Evolutionary conservation across 192 early-diverging fungal species (phyloP), one percentile per base, ranked within the genome.

Genomic region (Lunasporangiospora selenospora): DNA sequence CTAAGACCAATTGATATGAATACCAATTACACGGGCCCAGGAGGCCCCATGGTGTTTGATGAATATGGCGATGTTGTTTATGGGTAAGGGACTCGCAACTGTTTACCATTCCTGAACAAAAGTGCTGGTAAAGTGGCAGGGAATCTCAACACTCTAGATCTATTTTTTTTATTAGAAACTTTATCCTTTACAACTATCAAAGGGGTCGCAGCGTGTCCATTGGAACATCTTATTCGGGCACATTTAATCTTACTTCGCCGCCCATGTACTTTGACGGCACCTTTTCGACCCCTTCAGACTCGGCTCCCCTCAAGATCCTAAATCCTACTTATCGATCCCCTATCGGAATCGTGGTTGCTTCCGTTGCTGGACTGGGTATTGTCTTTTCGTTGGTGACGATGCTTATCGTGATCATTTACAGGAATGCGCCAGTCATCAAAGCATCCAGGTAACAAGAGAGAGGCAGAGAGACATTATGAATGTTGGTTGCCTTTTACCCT

Each of bases 1-100:
- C 55, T 82, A 47, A 57, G 13, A 15, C 80, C 80, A 12, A 16
- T 39, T 4, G 54, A 52, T 31, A 69, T 76, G 54, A 82, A 80
- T 39, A 54, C 71, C 33, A 75, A 79, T 27, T 82, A 79, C 33
- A 75, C 64, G 4, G 81, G 81, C 3, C 81, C 81, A 36, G 70
- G 65, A 11, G 80, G 80, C 23, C 65, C 58, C 1, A 61, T 77
- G 66, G 58, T 48, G 5, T 62, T 75, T 51, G 53, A 65, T 18
- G 38, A 70, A 12, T 47, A 13, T 32, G 69, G 50, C 8, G 61
- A 65, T 48, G 48, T 67, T 51, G 49, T 76, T 19, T 62, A 59
- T 23, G 60, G 50, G 59, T 62, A 53, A 56, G 58, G 54, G 29
- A 6, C 16, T n/a, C 1, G 15, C 34, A 38, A 13, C 12, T 26